Evolutionary conservation across 2,329 filamentous ascomycete species (phyloP).

Genomic region (Tolypocladium paradoxum): DNA sequence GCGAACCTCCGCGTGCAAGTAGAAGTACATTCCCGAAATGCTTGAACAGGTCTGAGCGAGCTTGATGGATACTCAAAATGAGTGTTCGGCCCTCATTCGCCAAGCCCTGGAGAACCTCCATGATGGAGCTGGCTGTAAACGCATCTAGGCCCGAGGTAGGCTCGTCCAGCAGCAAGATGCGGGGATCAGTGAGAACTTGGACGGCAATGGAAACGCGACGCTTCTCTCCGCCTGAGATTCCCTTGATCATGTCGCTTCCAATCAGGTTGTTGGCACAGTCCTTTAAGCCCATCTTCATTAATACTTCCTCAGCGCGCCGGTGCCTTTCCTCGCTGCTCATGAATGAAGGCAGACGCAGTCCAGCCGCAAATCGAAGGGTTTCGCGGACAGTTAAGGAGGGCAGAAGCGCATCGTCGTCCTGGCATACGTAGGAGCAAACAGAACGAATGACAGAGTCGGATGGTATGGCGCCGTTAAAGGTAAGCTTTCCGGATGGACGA

Average conservation of each 20-base stretch:
- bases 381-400: conserved; percentile 67
- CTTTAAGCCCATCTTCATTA: conserved; percentile 66
- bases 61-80: conserved; percentile 69
- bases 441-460: conserved; percentile 60
- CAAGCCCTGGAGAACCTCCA: conserved; percentile 60
- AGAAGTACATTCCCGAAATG: conserved; percentile 64
- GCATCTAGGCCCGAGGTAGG: conserved; percentile 68
- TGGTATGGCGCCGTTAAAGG: conserved; percentile 59
- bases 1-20: conserved; percentile 56
- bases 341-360: conserved; percentile 57
- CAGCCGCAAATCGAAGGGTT: conserved; percentile 60
- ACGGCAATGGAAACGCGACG: conserved; percentile 67
- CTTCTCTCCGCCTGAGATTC: conserved; percentile 72
- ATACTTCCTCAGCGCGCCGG: conserved; percentile 56
- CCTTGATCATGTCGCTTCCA: conserved; percentile 62
- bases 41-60: conserved; percentile 60
- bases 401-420: conserved; percentile 66
- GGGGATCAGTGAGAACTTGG: conserved; percentile 66
- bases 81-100: conserved; percentile 64
- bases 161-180: conserved; percentile 63
- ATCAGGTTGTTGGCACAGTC: conserved; percentile 69
- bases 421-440: conserved; percentile 66
- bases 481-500: conserved; percentile 47
- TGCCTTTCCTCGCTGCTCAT: conserved; percentile 60
- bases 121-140: conserved; percentile 67